These are phyloP conservation scores for Dryadomyces quercus-mongolicae DNA, from an alignment of 2,329 filamentous ascomycete species.

Conservation along the genomic window DNA sequence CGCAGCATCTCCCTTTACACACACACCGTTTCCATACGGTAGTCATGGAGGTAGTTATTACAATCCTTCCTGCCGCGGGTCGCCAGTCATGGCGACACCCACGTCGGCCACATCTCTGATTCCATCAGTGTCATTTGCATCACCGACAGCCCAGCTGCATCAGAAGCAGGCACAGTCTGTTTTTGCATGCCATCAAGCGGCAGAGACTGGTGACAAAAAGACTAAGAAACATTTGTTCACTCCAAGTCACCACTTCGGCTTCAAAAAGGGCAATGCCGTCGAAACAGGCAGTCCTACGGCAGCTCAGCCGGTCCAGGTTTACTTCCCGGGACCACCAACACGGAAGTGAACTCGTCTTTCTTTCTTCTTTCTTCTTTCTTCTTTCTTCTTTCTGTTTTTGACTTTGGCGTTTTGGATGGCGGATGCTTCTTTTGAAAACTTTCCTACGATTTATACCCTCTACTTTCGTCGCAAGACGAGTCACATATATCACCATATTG, in stretches of 20 bases:
- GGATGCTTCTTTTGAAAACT: not conserved
- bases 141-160: not conserved
- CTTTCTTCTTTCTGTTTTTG: not conserved
- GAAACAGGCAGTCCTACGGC: conserved; percentile 22
- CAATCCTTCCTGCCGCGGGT: not conserved
- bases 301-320: conserved; percentile 22
- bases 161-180: not conserved
- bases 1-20: not conserved
- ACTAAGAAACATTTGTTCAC: not conserved
- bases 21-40: not conserved
- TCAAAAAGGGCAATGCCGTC: not conserved
- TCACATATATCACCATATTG: not conserved
- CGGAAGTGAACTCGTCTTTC: conserved; percentile 8
- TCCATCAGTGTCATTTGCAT: not conserved
- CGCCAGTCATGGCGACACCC: conserved; percentile 14
- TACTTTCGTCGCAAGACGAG: not conserved
- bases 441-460: not conserved
- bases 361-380: conserved; percentile 1
- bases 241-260: too few species aligned
- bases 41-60: not conserved
- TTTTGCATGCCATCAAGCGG: not conserved
- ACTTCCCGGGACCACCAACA: conserved; percentile 26
- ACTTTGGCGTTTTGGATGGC: not conserved
- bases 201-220: not conserved
- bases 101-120: conserved; percentile 12